These are phyloP conservation scores for Hypoxylon sp. DNA, from an alignment of 2,329 filamentous ascomycete genomes.

Conservation along the genomic window DNA sequence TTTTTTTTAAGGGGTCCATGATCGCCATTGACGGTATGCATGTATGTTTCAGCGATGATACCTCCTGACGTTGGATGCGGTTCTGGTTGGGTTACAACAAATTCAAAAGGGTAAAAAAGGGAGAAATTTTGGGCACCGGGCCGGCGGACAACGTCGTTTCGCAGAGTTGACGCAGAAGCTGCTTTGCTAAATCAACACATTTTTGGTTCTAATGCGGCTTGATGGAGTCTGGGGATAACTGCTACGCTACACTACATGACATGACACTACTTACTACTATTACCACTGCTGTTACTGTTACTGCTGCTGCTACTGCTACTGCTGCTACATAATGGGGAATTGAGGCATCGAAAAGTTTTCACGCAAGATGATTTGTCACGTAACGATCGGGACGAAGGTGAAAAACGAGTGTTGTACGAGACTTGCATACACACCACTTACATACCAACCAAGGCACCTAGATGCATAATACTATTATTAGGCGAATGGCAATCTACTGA, in stretches of 20 bases:
- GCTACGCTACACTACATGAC: conserved; percentile 1
- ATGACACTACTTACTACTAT: conserved; percentile 14
- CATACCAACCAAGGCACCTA: conserved; percentile 6
- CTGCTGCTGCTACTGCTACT: conserved; percentile 19
- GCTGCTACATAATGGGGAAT: conserved; percentile 34
- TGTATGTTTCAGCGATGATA: conserved; percentile 48
- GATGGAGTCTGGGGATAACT: conserved; percentile 33
- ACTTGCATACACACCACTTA: conserved; percentile 16
- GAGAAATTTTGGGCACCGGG: conserved; percentile 22
- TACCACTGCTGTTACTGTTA: conserved; percentile 17
- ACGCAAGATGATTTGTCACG: conserved; percentile 35
- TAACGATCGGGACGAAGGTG: conserved; percentile 32
- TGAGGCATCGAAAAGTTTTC: conserved; percentile 26
- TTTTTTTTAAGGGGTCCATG: conserved; percentile 42
- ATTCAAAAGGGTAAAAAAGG: conserved; percentile 37
- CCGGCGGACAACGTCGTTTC: conserved; percentile 39
- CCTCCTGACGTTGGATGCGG: conserved; percentile 46
- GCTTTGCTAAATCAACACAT: conserved; percentile 15
- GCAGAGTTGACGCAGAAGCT: not conserved
- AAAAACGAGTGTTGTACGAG: conserved; percentile 22
- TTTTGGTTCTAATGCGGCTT: conserved; percentile 15
- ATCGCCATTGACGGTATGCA: conserved; percentile 36
- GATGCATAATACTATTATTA: conserved; percentile 37
- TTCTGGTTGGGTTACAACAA: conserved; percentile 40
- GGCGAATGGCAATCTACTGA: conserved; percentile 19